Evolutionary conservation across 106 monocot species (phyloP).

Genomic region (Allium sativum): DNA sequence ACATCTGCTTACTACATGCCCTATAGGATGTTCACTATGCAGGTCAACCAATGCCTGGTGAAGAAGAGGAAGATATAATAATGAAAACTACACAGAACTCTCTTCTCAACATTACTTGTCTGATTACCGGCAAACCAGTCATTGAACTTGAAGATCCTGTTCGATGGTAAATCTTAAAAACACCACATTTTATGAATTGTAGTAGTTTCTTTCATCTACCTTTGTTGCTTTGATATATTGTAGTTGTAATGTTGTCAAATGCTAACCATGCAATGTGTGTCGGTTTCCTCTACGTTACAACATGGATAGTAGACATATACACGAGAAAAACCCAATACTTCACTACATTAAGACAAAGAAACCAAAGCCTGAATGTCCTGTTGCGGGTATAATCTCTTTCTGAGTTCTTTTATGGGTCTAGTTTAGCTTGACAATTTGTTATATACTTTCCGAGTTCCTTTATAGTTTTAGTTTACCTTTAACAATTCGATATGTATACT

Average conservation of each 20-base stretch:
- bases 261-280: background rate
- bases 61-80: slow-evolving; percentile 82
- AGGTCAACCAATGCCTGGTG: slow-evolving; percentile 91
- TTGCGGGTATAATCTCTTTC: slow-evolving; percentile 54
- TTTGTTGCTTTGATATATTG: background rate
- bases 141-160: slow-evolving; percentile 62
- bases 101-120: slow-evolving; percentile 63
- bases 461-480: no score
- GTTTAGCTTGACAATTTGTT: no score
- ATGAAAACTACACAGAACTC: slow-evolving; percentile 73
- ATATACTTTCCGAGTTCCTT: no score
- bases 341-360: slow-evolving; percentile 56
- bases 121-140: slow-evolving; percentile 76
- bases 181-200: no score
- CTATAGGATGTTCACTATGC: slow-evolving; percentile 84
- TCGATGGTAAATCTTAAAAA: slow-evolving; percentile 43
- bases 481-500: background rate
- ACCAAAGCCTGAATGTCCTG: slow-evolving; percentile 56
- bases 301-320: slow-evolving; percentile 88
- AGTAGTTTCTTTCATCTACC: background rate
- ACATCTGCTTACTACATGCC: background rate
- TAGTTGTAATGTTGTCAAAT: background rate
- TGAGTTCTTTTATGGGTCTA: no score
- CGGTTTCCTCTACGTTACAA: slow-evolving; percentile 22
- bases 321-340: slow-evolving; percentile 65